Base-by-base conservation (phyloP, 495 filamentous ascomycete genomes). In the Penicillium nucicola region DNA sequence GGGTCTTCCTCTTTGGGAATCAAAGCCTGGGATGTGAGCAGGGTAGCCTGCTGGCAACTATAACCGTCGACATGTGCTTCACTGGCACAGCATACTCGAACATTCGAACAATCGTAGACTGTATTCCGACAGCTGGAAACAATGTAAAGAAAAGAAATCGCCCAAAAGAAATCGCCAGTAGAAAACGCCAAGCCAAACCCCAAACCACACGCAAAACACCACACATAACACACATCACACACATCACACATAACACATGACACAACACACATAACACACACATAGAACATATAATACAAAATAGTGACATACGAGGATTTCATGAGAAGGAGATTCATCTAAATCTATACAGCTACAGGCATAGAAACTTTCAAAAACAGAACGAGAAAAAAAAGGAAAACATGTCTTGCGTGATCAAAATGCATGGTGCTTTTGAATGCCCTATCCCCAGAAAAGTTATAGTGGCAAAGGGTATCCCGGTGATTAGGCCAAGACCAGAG, bases 401-500 rank as follows among this genome's bases (percentile, higher is more conserved):
- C 45, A 65, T 58, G 58, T 35, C 53, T 48, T 62, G 44, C 55
- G 59, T 58, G 45, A 54, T 33, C 52, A 45, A 52, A 52, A 57
- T 57, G 51, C 51, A 63, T 41, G 54, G 56, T 49, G 55, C 52
- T 52, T 40, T 42, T 43, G 37, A 18, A 8, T 19, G 43, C 41
- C 45, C 50, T 28, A 64, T 65, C 65, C 63, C 55, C 55, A 50
- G 45, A 38, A 53, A 52, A 60, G n/a, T 20, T 44, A 62, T 53
- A 55, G 51, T 45, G 37, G 57, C 56, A 52, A 22, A 54, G 57
- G 52, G 54, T 18, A 44, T 53, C 36, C 37, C 56, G 47, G 42
- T 52, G 72, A 70, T 83, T 44, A 75, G 70, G 87, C 84, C 87
- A 98, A 81, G 64, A 97, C 86, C 66, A 98, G 71, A 49, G 93